Base-by-base conservation (phyloP, 2,329 filamentous ascomycete species). In the Colletotrichum eleusines region DNA sequence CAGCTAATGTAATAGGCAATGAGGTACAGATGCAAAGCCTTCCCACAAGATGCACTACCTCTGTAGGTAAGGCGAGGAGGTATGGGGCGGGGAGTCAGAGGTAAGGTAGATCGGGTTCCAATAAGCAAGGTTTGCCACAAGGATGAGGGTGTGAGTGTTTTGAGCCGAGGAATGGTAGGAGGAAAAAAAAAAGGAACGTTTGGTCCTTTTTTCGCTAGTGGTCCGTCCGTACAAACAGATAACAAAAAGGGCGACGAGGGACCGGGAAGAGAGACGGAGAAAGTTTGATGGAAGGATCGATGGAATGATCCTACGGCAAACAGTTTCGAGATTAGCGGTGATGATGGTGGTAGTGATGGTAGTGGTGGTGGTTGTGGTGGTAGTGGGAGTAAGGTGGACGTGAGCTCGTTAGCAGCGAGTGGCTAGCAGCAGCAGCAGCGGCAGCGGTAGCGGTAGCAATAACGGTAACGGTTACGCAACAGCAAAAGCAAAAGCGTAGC, bases 121-220 rank as follows among this genome's bases (percentile, higher is more conserved):
- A 42, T 66, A 40, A 55, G 51, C 58, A 71, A 71, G 53, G 64
- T 69, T 69, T 71, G 69, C 69, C 69, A 63, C 68, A 63, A 60
- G 69, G 65, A 63, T 71, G 65, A 63, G 35, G 28, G 60, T 23
- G 60, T 35, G 60, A 53, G 60, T 46, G 57, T 54, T 60, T 69
- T 69, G 35, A 53, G 26, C 61, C 50, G 64, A 55, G 8, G 31
- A 44, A 16, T 55, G 31, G 53, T 16, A 20, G 31, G 20, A n/a
- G 16, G 8, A 20, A 53, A 35, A 54, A 51, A 28, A 33, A 51
- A 58, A 54, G 31, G 57, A 62, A 58, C 44, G 64, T 68, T 62
- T 35, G 46, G 51, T 51, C 23, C 20, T 50, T 54, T 59, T 33
- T 65, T 57, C 40, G 50, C 51, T 68, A 23, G 44, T 68, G 64